A percentile compares a stretch with the other conserved stretches of the same genome.
Conservation (phyloP, 495 filamentous ascomycete genomes). For the Aspergillus leporis region DNA sequence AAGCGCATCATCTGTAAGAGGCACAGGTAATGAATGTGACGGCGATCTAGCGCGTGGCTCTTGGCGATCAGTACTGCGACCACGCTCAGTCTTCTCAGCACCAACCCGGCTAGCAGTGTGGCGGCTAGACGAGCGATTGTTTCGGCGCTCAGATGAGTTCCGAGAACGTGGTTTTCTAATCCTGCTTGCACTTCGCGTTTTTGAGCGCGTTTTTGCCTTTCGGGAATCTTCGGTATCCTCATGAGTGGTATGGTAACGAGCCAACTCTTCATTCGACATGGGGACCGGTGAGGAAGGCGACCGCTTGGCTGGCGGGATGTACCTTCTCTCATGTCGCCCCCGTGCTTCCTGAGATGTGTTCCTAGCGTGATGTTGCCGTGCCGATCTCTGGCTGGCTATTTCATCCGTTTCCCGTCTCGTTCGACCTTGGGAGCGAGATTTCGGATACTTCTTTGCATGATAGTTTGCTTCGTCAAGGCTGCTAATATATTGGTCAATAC, state of each 20-base stretch:
- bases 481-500: conserved; percentile 83
- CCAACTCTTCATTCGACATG: conserved; percentile 85
- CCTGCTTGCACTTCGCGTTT: conserved; percentile 38
- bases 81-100: conserved; percentile 46
- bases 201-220: conserved; percentile 44
- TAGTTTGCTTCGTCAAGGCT: conserved; percentile 77
- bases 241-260: conserved; percentile 49
- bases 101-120: conserved; percentile 49
- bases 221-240: conserved; percentile 44
- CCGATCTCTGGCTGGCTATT: conserved; percentile 46
- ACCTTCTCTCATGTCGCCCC: conserved; percentile 62
- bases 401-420: conserved; percentile 53
- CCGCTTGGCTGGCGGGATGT: conserved; percentile 78
- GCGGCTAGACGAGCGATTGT: conserved; percentile 43
- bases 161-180: conserved; percentile 39
- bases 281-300: conserved; percentile 88
- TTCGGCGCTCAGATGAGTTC: conserved; percentile 30
- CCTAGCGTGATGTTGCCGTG: conserved; percentile 47
- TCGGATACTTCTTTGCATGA: conserved; percentile 55
- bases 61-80: conserved; percentile 56
- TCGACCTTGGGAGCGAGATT: conserved; percentile 57
- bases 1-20: conserved; percentile 58
- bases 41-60: conserved; percentile 68
- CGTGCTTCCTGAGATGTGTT: conserved; percentile 70
- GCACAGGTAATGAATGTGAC: conserved; percentile 77